A percentile compares a stretch with the other conserved stretches of the same genome.
phyloP scores from a whole-genome alignment of 345 rosid genomes.

The Salix purpurea region DNA sequence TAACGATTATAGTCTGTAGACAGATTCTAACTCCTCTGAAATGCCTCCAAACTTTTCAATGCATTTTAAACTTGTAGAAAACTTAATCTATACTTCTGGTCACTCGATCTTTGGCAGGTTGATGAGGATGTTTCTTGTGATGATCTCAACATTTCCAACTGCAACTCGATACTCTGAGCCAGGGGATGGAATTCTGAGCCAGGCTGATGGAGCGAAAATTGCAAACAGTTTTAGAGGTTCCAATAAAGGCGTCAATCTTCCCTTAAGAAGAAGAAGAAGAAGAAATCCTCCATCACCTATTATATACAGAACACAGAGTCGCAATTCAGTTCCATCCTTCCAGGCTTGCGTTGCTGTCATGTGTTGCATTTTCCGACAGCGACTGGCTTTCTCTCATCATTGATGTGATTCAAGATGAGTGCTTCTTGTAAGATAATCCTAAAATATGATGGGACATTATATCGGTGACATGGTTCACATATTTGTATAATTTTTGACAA shows the following conservation, averaged over 20 bases:
- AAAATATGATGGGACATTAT: no score
- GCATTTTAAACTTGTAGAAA: not conserved
- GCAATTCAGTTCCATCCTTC: not conserved
- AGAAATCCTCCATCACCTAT: not conserved
- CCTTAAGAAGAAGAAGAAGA: not conserved
- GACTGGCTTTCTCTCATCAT: not conserved
- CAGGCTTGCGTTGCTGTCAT: not conserved
- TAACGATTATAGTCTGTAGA: not conserved
- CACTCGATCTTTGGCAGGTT: not conserved
- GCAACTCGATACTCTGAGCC: constrained; percentile 22
- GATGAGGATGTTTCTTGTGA: constrained; percentile 4
- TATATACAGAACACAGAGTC: not conserved
- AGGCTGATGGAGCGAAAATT: constrained; percentile 33
- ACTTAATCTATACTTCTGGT: not conserved
- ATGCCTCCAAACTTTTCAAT: not conserved
- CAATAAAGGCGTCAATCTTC: constrained; percentile 9
- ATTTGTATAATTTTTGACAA: no score
- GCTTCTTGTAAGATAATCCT: not conserved
- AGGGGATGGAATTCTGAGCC: constrained; percentile 33
- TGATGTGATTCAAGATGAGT: not conserved
- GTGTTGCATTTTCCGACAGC: not conserved
- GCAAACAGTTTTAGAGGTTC: not conserved
- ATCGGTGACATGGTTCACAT: no score
- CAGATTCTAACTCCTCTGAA: constrained; percentile 5
- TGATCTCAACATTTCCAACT: constrained; percentile 22